phyloP scores from a whole-genome alignment of 768 basidiomycete species.

The Lenzites betulinus region DNA sequence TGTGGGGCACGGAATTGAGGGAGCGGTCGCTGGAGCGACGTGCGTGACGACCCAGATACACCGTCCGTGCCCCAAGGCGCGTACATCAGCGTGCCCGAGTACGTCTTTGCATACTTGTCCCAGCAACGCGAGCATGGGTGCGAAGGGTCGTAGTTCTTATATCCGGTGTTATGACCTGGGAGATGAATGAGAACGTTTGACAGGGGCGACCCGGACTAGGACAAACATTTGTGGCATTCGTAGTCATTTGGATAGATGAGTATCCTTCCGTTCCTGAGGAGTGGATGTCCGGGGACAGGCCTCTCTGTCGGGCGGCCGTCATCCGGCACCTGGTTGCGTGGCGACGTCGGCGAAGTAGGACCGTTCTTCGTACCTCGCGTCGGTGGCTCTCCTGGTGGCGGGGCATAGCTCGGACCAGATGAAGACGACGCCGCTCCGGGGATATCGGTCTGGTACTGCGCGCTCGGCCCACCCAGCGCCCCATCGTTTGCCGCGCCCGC shows the following conservation, averaged over 20 bases:
- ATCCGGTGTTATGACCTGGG: constrained; percentile 73
- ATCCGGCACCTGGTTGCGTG: constrained; percentile 32
- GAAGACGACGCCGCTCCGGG: background rate
- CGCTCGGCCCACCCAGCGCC: constrained; percentile 15
- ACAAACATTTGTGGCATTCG: constrained; percentile 68
- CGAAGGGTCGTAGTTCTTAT: constrained; percentile 65
- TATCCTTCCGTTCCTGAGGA: constrained; percentile 60
- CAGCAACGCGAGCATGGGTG: constrained; percentile 77
- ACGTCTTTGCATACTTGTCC: constrained; percentile 65
- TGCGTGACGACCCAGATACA: constrained; percentile 1
- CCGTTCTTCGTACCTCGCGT: constrained; percentile 2
- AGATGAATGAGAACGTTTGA: background rate
- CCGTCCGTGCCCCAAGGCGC: constrained; percentile 39
- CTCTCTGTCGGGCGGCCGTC: constrained; percentile 64
- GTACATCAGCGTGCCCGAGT: constrained; percentile 60
- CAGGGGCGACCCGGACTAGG: background rate
- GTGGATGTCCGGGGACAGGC: constrained; percentile 67
- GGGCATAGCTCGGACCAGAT: constrained; percentile 32
- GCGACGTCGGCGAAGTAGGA: background rate
- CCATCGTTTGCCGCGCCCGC: constrained; percentile 38
- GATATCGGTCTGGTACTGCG: constrained; percentile 10
- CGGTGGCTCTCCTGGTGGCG: constrained; percentile 31
- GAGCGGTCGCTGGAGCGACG: constrained; percentile 26
- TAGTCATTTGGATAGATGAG: constrained; percentile 71
- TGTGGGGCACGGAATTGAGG: constrained; percentile 24